phyloP scores from a whole-genome alignment of 139 green algal genomes.

The Picochlorum sp. region DNA sequence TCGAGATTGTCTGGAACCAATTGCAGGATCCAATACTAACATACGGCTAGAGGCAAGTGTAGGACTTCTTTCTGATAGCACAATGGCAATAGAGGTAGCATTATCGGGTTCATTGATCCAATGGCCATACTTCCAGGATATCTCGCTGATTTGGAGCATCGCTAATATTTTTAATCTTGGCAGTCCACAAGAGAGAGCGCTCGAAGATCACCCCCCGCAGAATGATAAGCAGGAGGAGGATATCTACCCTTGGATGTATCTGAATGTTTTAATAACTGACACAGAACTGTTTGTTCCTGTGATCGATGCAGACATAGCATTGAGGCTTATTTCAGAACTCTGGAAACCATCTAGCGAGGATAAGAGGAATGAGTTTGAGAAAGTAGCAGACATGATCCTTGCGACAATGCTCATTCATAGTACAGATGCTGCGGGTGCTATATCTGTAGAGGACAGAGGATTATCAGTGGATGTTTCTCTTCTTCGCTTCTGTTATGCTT shows the following conservation, averaged over 20 bases:
- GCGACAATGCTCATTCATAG: slow-evolving; percentile 23
- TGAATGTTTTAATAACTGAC: slow-evolving; percentile 62
- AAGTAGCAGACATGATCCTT: slow-evolving; percentile 37
- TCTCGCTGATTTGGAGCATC: slow-evolving; percentile 49
- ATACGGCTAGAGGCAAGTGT: slow-evolving; percentile 30
- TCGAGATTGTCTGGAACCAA: background rate
- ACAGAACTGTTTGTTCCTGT: slow-evolving; percentile 40
- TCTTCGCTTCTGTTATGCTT: slow-evolving; percentile 49
- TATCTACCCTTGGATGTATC: slow-evolving; percentile 58
- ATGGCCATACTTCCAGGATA: slow-evolving; percentile 72
- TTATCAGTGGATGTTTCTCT: slow-evolving; percentile 41
- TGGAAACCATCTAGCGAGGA: slow-evolving; percentile 11
- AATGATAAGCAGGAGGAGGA: slow-evolving; percentile 19
- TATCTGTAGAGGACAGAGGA: slow-evolving; percentile 48
- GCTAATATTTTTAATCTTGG: slow-evolving; percentile 50
- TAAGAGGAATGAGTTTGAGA: slow-evolving; percentile 28
- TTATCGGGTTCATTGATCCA: slow-evolving; percentile 45
- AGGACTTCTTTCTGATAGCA: slow-evolving; percentile 44
- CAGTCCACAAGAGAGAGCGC: slow-evolving; percentile 20
- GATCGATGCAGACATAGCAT: slow-evolving; percentile 12
- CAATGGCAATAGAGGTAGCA: slow-evolving; percentile 46
- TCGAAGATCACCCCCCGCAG: background rate
- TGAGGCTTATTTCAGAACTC: slow-evolving; percentile 14
- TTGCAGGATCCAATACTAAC: slow-evolving; percentile 11
- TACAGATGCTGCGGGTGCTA: slow-evolving; percentile 5